Percentiles rank a stretch among this genome's conserved stretches.
These are phyloP conservation scores for Ormosia semicastrata DNA, from an alignment of 306 rosid genomes.

Conservation along the genomic window DNA sequence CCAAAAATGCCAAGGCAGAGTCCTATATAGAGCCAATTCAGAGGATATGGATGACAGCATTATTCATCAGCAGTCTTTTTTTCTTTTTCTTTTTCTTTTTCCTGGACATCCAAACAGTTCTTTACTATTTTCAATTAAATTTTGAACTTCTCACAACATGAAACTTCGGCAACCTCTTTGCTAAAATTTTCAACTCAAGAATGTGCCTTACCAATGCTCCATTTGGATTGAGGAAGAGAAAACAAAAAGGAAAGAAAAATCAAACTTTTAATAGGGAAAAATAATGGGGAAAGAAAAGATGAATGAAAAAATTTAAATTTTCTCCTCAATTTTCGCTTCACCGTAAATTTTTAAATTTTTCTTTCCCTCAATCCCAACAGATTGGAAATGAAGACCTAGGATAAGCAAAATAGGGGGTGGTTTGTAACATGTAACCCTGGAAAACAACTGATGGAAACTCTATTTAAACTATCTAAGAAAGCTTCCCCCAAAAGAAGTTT, in stretches of 20 bases:
- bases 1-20: not conserved
- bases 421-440: not conserved
- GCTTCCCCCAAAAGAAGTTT: not conserved
- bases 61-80: not conserved
- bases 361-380: not conserved
- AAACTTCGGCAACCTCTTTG: not conserved
- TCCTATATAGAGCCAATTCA: not conserved
- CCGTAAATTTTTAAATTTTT: not conserved
- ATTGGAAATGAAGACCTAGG: not conserved
- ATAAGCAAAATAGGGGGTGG: not conserved
- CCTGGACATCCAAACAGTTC: not conserved
- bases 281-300: not conserved
- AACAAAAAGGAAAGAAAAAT: not conserved
- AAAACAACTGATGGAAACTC: slow-evolving; percentile 1
- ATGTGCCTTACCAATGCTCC: not conserved
- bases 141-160: not conserved
- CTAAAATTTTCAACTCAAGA: not conserved
- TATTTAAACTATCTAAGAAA: slow-evolving; percentile 14
- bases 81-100: not conserved
- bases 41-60: not conserved
- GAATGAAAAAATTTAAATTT: not conserved
- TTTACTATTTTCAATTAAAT: not conserved
- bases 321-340: not conserved
- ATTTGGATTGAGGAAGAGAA: not conserved
- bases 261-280: not conserved